These are phyloP conservation scores for Gentiana macrophylla DNA, from an alignment of 257 asterid genomes.

Conservation along the genomic window DNA sequence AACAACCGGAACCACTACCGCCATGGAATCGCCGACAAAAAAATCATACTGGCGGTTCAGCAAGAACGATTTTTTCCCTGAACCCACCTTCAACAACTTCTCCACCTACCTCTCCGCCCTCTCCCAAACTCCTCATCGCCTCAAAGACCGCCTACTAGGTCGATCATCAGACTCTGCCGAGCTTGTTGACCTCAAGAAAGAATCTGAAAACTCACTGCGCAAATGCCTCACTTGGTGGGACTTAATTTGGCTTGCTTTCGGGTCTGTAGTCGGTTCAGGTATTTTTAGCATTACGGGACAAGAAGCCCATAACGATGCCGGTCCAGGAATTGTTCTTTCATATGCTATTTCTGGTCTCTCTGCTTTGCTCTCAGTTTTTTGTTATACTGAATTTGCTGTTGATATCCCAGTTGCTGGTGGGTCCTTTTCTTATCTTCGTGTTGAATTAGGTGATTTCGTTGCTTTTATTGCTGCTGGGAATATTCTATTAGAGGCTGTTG, in stretches of 20 bases:
- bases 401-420: constrained; percentile 95
- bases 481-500: constrained; percentile 69
- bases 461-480: constrained; percentile 92
- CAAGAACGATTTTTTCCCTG: constrained; percentile 78
- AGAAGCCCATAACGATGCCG: constrained; percentile 58
- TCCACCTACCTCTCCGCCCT: constrained; percentile 55
- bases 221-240: constrained; percentile 96
- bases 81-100: constrained; percentile 59
- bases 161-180: constrained; percentile 64
- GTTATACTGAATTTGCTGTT: constrained; percentile 87
- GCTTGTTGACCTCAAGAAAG: constrained; percentile 41
- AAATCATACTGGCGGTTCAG: constrained; percentile 78
- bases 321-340: constrained; percentile 78
- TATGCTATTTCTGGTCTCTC: constrained; percentile 80
- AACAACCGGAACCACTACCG: neutral
- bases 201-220: constrained; percentile 67
- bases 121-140: constrained; percentile 54
- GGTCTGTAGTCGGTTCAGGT: constrained; percentile 93
- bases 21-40: neutral
- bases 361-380: constrained; percentile 73
- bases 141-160: constrained; percentile 57
- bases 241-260: constrained; percentile 83
- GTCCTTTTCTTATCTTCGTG: constrained; percentile 71
- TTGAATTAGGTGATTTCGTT: constrained; percentile 86
- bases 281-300: constrained; percentile 85